A percentile compares a stretch with the other conserved stretches of the same genome.
Conservation (phyloP, 345 rosid species). For the Geranium rotundifolium region DNA sequence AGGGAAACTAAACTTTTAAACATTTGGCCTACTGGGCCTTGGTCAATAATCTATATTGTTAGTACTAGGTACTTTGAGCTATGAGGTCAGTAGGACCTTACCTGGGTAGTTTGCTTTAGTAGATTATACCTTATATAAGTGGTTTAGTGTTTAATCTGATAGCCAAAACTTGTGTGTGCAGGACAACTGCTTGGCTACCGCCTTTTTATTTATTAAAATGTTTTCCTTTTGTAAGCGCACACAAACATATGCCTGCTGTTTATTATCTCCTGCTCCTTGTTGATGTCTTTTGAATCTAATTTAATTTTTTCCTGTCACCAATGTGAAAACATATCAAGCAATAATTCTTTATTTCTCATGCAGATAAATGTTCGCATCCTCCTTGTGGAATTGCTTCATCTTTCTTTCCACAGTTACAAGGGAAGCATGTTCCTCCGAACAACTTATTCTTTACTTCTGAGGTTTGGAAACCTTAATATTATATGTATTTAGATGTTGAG, state of each 20-base stretch:
- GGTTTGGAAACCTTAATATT: conserved; percentile 12
- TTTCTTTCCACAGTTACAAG: conserved; percentile 16
- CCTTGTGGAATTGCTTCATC: conserved; percentile 23
- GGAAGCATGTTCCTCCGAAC: conserved; percentile 17
- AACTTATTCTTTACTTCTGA: conserved; percentile 33
- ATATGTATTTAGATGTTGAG: not conserved
- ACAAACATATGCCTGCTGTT: not conserved
- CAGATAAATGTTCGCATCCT: conserved; percentile 28
- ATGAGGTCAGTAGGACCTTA: no score
- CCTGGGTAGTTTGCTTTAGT: no score
- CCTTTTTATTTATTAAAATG: no score
- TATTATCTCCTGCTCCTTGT: not conserved
- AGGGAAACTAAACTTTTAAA: no score
- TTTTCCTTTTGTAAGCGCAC: not conserved
- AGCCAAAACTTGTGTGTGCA: no score
- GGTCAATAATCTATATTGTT: no score
- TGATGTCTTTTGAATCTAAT: not conserved
- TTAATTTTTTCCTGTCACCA: not conserved
- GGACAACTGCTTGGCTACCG: no score
- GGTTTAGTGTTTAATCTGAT: no score
- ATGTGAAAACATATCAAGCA: not conserved
- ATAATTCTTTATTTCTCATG: conserved; percentile 4
- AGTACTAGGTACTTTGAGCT: no score
- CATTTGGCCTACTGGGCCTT: no score
- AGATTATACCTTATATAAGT: no score